These are phyloP conservation scores for Apiosordaria backusii DNA, from an alignment of 495 filamentous ascomycete genomes.

Conservation along the genomic window DNA sequence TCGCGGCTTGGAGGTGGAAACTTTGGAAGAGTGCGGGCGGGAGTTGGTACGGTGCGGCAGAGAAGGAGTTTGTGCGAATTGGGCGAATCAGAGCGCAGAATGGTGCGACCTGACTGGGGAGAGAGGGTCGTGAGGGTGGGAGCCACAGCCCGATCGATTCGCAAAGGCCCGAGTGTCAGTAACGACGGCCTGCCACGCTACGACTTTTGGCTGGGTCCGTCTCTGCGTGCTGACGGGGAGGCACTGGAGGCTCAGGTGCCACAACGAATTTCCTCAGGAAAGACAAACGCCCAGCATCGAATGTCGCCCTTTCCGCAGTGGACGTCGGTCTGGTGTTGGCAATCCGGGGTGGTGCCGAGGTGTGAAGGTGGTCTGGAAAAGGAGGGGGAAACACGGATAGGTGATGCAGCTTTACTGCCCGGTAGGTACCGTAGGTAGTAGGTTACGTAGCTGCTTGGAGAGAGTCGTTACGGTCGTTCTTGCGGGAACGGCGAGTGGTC, in stretches of 20 bases:
- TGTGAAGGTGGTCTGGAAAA: too few species aligned
- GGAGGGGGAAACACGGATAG: neutral
- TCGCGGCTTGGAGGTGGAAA: constrained; percentile 30
- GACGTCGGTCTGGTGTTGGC: neutral
- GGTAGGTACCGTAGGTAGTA: neutral
- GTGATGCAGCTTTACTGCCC: neutral
- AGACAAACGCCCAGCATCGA: neutral
- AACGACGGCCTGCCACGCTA: constrained; percentile 25
- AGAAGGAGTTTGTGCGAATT: constrained; percentile 34
- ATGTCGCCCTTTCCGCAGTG: neutral
- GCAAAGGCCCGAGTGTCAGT: constrained; percentile 18
- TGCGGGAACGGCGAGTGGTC: neutral
- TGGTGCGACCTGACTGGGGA: constrained; percentile 22
- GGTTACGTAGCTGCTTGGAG: neutral
- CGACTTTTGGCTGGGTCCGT: constrained; percentile 11
- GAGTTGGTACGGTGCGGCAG: constrained; percentile 37
- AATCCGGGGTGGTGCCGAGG: neutral
- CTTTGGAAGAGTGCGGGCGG: constrained; percentile 32
- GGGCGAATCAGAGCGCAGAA: constrained; percentile 32
- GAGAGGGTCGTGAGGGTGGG: neutral
- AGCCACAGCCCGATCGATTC: constrained; percentile 23
- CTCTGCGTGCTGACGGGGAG: neutral
- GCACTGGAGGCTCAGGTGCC: neutral
- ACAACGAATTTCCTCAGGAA: neutral
- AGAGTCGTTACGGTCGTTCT: neutral